phyloP scores from a whole-genome alignment of 2,329 filamentous ascomycete genomes.

The Xylariaceae sp. region DNA sequence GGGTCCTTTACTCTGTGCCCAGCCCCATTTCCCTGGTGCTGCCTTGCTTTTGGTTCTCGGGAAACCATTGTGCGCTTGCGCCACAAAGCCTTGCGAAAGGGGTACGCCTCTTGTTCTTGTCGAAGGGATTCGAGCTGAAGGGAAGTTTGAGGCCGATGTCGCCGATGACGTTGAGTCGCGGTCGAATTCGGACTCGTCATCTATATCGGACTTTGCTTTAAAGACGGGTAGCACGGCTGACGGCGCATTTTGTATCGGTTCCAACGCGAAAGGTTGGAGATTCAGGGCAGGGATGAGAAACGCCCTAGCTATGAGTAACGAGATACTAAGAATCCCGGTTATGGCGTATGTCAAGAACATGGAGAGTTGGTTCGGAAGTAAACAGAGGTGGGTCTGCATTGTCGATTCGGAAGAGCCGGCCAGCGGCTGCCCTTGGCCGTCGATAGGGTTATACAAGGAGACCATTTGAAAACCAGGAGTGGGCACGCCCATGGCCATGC shows the following conservation, averaged over 20 bases:
- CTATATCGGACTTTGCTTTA: slow-evolving; percentile 52
- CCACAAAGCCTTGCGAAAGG: slow-evolving; percentile 21
- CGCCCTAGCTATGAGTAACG: slow-evolving; percentile 50
- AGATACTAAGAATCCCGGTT: slow-evolving; percentile 52
- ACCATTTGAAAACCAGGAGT: slow-evolving; percentile 82
- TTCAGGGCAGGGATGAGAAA: slow-evolving; percentile 54
- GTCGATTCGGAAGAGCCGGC: slow-evolving; percentile 50
- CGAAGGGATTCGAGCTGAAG: slow-evolving; percentile 30
- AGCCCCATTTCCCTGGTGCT: slow-evolving; percentile 40
- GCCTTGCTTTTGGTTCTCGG: slow-evolving; percentile 20
- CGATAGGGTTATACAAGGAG: slow-evolving; percentile 89
- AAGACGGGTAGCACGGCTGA: slow-evolving; percentile 43
- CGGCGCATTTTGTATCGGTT: slow-evolving; percentile 33
- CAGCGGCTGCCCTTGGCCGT: slow-evolving; percentile 50
- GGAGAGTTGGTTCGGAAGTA: slow-evolving; percentile 80
- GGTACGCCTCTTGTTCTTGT: slow-evolving; percentile 28
- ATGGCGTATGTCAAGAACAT: slow-evolving; percentile 77
- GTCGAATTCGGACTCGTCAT: slow-evolving; percentile 33
- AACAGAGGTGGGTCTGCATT: slow-evolving; percentile 82
- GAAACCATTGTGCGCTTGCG: slow-evolving; percentile 19
- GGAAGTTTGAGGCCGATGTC: slow-evolving; percentile 36
- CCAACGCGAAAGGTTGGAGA: slow-evolving; percentile 52
- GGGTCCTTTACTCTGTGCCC: slow-evolving; percentile 43
- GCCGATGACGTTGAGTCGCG: slow-evolving; percentile 31
- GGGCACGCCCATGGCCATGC: slow-evolving; percentile 93